Percentiles rank a stretch among this genome's conserved stretches.
These are phyloP conservation scores for Trichophyton schoenleinii DNA, from an alignment of 2,329 filamentous ascomycete genomes.

Conservation along the genomic window DNA sequence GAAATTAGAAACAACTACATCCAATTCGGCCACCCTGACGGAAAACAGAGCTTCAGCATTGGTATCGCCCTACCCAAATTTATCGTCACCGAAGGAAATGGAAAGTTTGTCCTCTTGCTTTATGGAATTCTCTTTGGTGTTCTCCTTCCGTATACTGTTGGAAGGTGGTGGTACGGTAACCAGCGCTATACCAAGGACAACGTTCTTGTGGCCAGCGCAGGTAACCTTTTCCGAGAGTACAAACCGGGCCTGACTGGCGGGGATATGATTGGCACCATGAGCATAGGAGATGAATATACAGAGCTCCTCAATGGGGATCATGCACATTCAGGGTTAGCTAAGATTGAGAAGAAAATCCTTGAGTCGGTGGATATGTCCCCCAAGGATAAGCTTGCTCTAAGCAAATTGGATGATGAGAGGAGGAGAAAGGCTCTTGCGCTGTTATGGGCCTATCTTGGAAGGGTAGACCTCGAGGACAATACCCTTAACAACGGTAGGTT, in stretches of 20 bases:
- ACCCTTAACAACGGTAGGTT: conserved; percentile 53
- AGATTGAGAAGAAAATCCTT: conserved; percentile 71
- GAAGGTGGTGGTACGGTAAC: conserved; percentile 97
- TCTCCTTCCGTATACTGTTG: conserved; percentile 80
- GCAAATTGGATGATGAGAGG: conserved; percentile 65
- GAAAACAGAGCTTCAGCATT: conserved; percentile 96
- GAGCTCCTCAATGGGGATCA: conserved; percentile 63
- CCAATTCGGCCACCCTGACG: conserved; percentile 90
- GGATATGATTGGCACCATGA: conserved; percentile 67
- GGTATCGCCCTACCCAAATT: conserved; percentile 90
- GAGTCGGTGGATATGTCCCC: conserved; percentile 50
- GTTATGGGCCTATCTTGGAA: conserved; percentile 88
- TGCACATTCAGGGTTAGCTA: conserved; percentile 66
- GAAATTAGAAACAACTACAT: conserved; percentile 95
- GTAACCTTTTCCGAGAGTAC: conserved; percentile 88
- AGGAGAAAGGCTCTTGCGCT: conserved; percentile 78
- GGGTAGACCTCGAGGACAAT: conserved; percentile 69
- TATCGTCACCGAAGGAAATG: conserved; percentile 84
- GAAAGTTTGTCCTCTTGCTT: conserved; percentile 84
- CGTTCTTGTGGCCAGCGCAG: conserved; percentile 82
- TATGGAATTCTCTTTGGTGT: conserved; percentile 84
- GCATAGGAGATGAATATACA: conserved; percentile 74
- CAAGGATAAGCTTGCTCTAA: conserved; percentile 65
- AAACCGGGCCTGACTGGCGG: conserved; percentile 70
- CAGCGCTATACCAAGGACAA: conserved; percentile 88